These are phyloP conservation scores for Anethum foeniculum DNA, from an alignment of 140 eudicot species.

Conservation along the genomic window DNA sequence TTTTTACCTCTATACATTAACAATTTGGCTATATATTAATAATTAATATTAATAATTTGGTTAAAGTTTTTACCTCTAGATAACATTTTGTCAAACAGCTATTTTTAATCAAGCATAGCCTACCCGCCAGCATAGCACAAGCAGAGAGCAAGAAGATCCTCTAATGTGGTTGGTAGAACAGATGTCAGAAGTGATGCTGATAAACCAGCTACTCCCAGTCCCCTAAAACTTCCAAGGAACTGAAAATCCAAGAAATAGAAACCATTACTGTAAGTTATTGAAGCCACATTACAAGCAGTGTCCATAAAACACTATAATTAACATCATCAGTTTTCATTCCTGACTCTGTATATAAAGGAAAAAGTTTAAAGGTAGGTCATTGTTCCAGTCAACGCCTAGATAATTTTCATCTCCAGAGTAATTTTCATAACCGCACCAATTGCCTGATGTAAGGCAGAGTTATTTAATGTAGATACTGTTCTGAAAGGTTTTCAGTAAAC, in stretches of 20 bases:
- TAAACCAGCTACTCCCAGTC: conserved; percentile 85
- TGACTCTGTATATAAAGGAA: not conserved
- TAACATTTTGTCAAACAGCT: too few species aligned
- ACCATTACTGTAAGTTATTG: not conserved
- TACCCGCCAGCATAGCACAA: conserved; percentile 99
- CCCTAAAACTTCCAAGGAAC: conserved; percentile 91
- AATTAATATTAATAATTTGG: too few species aligned
- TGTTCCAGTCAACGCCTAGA: not conserved
- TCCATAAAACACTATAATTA: not conserved
- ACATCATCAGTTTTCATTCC: not conserved
- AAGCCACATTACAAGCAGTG: not conserved
- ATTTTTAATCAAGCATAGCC: too few species aligned
- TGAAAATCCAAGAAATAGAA: conserved; percentile 17
- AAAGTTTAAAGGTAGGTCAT: not conserved
- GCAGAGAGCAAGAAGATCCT: conserved; percentile 97
- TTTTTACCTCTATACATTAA: too few species aligned
- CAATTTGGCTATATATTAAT: too few species aligned
- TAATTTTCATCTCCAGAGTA: not conserved
- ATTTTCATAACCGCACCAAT: not conserved
- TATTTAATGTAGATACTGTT: not conserved
- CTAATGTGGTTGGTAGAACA: conserved; percentile 76
- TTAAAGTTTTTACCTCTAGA: too few species aligned
- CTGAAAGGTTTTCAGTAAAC: not conserved
- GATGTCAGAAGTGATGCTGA: conserved; percentile 94
- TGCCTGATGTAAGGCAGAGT: not conserved